Evolutionary conservation across 139 green algal species (phyloP), one percentile per base, ranked within the genome.

Genomic region (Haematococcus lacustris): DNA sequence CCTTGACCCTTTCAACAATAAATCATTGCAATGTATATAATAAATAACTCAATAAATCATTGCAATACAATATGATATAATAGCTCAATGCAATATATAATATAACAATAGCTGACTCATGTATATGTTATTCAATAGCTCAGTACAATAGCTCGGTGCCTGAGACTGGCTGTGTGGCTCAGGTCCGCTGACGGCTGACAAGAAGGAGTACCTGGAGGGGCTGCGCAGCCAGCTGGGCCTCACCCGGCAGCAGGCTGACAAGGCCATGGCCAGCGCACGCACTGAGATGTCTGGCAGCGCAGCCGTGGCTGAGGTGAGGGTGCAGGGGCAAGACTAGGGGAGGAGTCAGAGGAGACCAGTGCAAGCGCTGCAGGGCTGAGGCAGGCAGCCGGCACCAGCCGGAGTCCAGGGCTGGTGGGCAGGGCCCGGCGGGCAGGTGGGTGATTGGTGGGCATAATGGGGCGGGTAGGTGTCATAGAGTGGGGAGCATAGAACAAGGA

Each of bases 151-250:
- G 47, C 47, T 21, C 47, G 26, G 26, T 66, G 59, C 17, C 28
- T 66, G 6, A 35, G 25, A 6, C 59, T 66, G 59, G 59, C 21
- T 21, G 47, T 57, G 47, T 43, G 39, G 33, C 47, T 5, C 65
- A 74, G 89, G 89, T 66, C 82, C 81, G 17, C 38, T 98, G 43
- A 93, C 82, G 33, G 77, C 85, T 43, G 88, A 94, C 68, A 88
- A 88, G 59, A 83, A 75, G 17, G 75, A 87, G 47, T 86, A 91
- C 66, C 83, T 98, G 72, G 90, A 95, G 59, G 80, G 87, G 51
- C 78, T 97, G 76, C 85, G 91, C 28, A 66, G 78, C 35, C 83
- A 97, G 80, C 90, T 98, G 77, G 88, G 87, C 23, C 69, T 98
- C 38, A 71, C 71, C 38, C 88, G 97, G 84, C 89, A 94, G 75